A percentile compares a stretch with the other conserved stretches of the same genome.
phyloP scores from a whole-genome alignment of 1,284 basidiomycete species.

The Stygiomarasmius scandens region DNA sequence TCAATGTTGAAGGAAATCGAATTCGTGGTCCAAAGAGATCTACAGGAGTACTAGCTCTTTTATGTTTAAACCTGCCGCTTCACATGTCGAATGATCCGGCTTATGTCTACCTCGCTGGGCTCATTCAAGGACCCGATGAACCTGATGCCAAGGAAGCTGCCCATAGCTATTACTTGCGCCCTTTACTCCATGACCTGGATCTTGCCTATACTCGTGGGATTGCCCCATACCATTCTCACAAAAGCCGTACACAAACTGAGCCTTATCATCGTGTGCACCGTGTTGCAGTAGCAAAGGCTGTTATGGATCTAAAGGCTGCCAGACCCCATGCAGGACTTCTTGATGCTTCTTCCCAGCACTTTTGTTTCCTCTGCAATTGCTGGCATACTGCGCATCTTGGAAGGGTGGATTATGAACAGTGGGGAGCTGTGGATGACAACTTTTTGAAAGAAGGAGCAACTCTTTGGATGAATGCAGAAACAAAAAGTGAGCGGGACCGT shows the following conservation, averaged over 20 bases:
- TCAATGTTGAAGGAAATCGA: slow-evolving; percentile 13
- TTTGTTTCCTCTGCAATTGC: slow-evolving; percentile 2
- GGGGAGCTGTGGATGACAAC: background rate
- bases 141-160: slow-evolving; percentile 7
- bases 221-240: background rate
- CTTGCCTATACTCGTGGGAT: slow-evolving; percentile 6
- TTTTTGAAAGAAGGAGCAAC: background rate
- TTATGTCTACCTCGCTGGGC: slow-evolving; percentile 12
- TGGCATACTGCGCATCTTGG: background rate
- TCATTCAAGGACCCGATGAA: slow-evolving; percentile 14
- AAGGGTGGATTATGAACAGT: slow-evolving; percentile 1
- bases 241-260: background rate
- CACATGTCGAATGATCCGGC: slow-evolving; percentile 9
- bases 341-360: slow-evolving; percentile 1
- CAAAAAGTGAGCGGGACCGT: background rate
- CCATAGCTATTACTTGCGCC: slow-evolving; percentile 7
- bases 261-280: background rate
- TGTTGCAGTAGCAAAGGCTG: background rate
- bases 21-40: background rate
- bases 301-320: slow-evolving; percentile 7
- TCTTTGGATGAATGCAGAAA: background rate
- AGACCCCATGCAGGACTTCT: background rate
- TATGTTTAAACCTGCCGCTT: slow-evolving; percentile 3
- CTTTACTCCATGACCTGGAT: slow-evolving; percentile 6
- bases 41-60: background rate